Base-by-base conservation (phyloP, 768 basidiomycete species). In the Russula emetica region DNA sequence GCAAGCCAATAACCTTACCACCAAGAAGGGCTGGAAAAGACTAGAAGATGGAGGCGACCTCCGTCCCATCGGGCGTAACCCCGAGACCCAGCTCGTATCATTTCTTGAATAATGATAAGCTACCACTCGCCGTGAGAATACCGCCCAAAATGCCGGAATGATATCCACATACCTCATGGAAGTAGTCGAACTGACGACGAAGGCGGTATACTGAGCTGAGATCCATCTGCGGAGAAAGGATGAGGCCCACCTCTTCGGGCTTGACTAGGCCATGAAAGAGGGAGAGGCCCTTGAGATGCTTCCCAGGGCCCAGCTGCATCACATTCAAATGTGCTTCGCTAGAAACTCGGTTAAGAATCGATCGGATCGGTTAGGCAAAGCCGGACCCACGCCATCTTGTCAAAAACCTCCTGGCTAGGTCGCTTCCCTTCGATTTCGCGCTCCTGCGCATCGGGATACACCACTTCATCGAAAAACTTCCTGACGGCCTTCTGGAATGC, bases 251-350 rank as follows among this genome's bases (percentile, higher is more conserved):
- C 72, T 88, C 82, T 73, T 92, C 90, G 0, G 90, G 88, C 64
- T 83, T 83, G 38, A 94, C 87, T 28, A 88, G 70, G 4, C 89
- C 92, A 64, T 79, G 80, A 80, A 91, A 86, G 11, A 96, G 78
- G 18, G 77, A 80, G n/a, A 80, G 79, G 2, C 95, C 94, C 72
- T 91, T 80, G 56, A 95, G 76, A 69, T 94, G 92, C 70, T 88
- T 91, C 22, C 90, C 91, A 2, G 95, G 95, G 7, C 95, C 95
- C 78, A 96, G 81, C n/a, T 92, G 82, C 92, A 97, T 96, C 10
- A 91, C 90, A 72, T 92, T 89, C 24, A 98, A 58, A 69, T 93
- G 85, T 32, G 84, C 64, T 61, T 85, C 85, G 8, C 85, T 88
- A 63, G 7, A 49, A 28, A 45, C 32, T 36, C 53, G 36, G 53